Conservation (phyloP, 306 rosid genomes). For the Comarum palustre region DNA sequence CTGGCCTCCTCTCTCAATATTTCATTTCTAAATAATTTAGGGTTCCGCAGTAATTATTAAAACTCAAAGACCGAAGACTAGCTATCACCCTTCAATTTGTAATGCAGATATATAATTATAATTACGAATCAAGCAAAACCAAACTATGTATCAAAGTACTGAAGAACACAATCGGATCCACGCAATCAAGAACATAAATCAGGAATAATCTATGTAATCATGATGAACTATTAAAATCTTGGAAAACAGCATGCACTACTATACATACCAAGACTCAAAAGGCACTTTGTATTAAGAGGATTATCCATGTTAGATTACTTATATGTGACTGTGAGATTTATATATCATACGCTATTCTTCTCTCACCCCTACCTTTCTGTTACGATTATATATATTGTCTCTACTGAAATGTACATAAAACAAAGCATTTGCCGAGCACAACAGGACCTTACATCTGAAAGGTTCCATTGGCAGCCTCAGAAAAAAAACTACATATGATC, state of each 20-base stretch:
- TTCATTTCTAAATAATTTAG: background rate
- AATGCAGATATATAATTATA: too few relatives aligned
- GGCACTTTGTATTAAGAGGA: conserved; percentile 14
- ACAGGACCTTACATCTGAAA: too few relatives aligned
- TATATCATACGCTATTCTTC: background rate
- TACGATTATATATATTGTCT: too few relatives aligned
- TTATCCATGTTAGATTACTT: conserved; percentile 28
- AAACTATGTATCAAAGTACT: background rate
- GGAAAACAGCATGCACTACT: background rate
- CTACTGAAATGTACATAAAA: too few relatives aligned
- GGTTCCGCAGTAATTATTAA: background rate
- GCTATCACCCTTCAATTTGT: background rate
- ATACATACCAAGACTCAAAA: background rate
- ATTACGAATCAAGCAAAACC: too few relatives aligned
- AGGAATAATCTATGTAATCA: background rate
- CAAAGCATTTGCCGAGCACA: too few relatives aligned
- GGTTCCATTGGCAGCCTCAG: too few relatives aligned
- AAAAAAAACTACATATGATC: too few relatives aligned
- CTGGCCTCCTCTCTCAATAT: too few relatives aligned
- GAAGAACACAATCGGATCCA: background rate
- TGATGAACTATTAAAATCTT: background rate
- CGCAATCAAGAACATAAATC: background rate
- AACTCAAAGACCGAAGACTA: background rate
- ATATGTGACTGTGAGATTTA: background rate
- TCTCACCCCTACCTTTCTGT: too few relatives aligned